phyloP scores from a whole-genome alignment of 2,329 filamentous ascomycete species.

The Sclerotinia glacialis region DNA sequence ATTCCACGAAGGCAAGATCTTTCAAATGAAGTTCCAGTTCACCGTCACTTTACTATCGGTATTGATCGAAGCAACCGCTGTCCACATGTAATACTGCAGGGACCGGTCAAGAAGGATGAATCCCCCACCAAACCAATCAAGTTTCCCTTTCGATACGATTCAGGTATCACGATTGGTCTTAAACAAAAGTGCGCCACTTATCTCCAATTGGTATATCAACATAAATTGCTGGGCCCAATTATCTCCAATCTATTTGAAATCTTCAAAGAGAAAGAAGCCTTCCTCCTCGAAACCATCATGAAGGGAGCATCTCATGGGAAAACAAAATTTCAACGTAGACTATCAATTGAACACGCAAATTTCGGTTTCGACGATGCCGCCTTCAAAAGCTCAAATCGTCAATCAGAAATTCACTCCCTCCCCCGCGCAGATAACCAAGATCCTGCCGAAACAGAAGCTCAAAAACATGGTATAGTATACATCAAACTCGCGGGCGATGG shows the following conservation, averaged over 20 bases:
- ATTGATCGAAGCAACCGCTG: conserved; percentile 61
- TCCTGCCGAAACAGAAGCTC: conserved; percentile 58
- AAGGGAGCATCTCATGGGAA: conserved; percentile 27
- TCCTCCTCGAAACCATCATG: conserved; percentile 55
- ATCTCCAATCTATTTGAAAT: conserved; percentile 55
- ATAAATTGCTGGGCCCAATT: conserved; percentile 38
- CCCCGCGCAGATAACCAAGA: conserved; percentile 53
- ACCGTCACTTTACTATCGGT: conserved; percentile 59
- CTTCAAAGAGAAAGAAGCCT: conserved; percentile 64
- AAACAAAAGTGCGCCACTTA: conserved; percentile 45
- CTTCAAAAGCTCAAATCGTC: conserved; percentile 59
- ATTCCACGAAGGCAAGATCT: conserved; percentile 39
- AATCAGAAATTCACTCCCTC: conserved; percentile 57
- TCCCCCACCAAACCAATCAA: conserved; percentile 46
- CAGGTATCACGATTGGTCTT: conserved; percentile 45
- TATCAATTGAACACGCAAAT: conserved; percentile 53
- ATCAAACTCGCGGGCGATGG: conserved; percentile 57
- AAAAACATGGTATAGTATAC: conserved; percentile 74
- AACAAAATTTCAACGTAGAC: conserved; percentile 29
- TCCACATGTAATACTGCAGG: conserved; percentile 58
- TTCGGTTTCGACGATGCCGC: conserved; percentile 71
- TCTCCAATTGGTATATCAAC: conserved; percentile 38
- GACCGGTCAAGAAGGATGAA: conserved; percentile 46
- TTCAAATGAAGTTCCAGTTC: conserved; percentile 20
- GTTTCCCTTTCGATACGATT: conserved; percentile 61